These are phyloP conservation scores for Boechera stricta DNA, from an alignment of 345 rosid species.

Conservation along the genomic window DNA sequence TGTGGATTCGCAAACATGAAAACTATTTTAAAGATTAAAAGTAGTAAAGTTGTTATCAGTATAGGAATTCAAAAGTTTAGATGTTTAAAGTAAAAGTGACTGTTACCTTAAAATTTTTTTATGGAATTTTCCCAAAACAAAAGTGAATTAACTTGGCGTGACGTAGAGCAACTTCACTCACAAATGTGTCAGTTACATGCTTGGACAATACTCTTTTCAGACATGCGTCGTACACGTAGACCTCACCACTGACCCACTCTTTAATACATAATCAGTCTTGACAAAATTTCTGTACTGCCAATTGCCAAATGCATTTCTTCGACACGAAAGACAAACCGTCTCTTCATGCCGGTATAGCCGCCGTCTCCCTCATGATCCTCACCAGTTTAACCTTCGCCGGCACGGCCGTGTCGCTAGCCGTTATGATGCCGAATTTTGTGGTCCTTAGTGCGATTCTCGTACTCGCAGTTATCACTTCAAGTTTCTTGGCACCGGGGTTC, in stretches of 20 bases:
- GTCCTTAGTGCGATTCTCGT: slow-evolving; percentile 75
- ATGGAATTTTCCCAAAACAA: too few relatives aligned
- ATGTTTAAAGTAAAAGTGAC: too few relatives aligned
- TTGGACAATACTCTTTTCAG: slow-evolving; percentile 10
- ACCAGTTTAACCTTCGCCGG: slow-evolving; percentile 59
- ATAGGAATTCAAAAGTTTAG: too few relatives aligned
- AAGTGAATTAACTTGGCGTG: slow-evolving; percentile 10
- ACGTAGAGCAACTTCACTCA: slow-evolving; percentile 22
- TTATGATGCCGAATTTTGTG: slow-evolving; percentile 66
- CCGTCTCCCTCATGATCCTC: slow-evolving; percentile 67
- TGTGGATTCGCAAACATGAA: too few relatives aligned
- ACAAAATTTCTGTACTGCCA: slow-evolving; percentile 14
- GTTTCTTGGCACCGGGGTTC: slow-evolving; percentile 61
- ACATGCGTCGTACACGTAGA: slow-evolving; percentile 36
- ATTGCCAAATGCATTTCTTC: slow-evolving; percentile 37
- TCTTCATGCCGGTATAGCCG: slow-evolving; percentile 57
- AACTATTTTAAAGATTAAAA: too few relatives aligned
- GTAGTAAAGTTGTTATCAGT: too few relatives aligned
- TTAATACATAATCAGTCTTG: neutral
- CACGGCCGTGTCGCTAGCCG: neutral
- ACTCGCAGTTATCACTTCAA: slow-evolving; percentile 62
- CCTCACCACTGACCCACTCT: slow-evolving; percentile 19
- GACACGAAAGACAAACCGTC: neutral
- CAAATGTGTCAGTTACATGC: slow-evolving; percentile 34
- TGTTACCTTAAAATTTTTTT: too few relatives aligned